phyloP scores from a whole-genome alignment of 225 moss, liverwort and hornwort species.

The Pseudoscleropodium purum region DNA sequence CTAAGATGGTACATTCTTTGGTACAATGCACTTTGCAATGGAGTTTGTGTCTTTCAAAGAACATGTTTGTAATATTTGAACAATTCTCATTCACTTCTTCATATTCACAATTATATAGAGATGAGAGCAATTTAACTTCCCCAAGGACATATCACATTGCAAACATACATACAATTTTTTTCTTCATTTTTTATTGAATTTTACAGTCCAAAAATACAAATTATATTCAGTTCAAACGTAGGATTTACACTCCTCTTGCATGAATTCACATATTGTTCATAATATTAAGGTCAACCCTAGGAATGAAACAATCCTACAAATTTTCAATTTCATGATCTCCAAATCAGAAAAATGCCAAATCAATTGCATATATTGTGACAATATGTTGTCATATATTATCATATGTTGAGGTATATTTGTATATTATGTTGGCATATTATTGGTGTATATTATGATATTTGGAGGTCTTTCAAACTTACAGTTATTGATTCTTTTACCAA shows the following conservation, averaged over 20 bases:
- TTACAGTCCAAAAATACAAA: not conserved
- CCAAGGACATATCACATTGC: too few species aligned
- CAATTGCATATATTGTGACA: not conserved
- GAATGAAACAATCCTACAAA: not conserved
- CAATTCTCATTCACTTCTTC: not conserved
- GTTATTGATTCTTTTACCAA: not conserved
- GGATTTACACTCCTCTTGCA: not conserved
- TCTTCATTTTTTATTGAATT: not conserved
- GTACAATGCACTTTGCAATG: not conserved
- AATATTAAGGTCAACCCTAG: not conserved
- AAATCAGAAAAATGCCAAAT: not conserved
- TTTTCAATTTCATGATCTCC: not conserved
- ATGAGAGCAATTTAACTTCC: not conserved
- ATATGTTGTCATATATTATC: not conserved
- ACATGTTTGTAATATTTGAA: not conserved
- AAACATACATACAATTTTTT: not conserved
- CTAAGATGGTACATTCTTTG: not conserved
- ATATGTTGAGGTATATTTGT: not conserved
- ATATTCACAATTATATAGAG: not conserved
- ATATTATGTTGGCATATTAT: not conserved
- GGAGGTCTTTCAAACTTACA: not conserved
- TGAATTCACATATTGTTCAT: not conserved
- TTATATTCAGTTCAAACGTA: fast-evolving
- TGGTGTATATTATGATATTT: not conserved
- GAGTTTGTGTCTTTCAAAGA: not conserved